These are phyloP conservation scores for Ogataea corticis DNA, from an alignment of 805 yeast genomes.

Conservation along the genomic window DNA sequence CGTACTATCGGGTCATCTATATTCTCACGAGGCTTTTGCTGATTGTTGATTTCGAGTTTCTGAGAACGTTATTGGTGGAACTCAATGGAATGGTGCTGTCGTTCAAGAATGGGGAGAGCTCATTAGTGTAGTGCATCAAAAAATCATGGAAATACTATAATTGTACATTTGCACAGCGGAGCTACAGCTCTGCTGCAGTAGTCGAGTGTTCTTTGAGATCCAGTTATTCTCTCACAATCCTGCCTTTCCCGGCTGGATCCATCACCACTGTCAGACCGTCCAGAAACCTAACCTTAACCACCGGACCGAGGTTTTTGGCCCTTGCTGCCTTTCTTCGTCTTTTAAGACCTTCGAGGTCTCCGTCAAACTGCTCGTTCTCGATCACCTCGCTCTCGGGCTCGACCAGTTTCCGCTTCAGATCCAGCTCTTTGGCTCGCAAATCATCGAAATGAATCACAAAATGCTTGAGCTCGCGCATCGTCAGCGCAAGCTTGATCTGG, in stretches of 20 bases:
- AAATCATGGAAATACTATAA: no score
- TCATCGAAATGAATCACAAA: constrained; percentile 38
- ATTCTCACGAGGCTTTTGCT: constrained; percentile 17
- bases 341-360: constrained; percentile 12
- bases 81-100: constrained; percentile 19
- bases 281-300: constrained; percentile 37
- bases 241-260: constrained; percentile 39
- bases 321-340: constrained; percentile 19
- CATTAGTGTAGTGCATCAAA: no score
- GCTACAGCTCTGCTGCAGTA: no score
- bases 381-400: constrained; percentile 14
- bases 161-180: no score
- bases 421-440: constrained; percentile 39
- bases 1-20: constrained; percentile 12
- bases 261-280: constrained; percentile 40
- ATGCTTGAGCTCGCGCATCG: constrained; percentile 47
- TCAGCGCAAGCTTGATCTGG: constrained; percentile 48
- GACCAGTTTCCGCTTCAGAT: constrained; percentile 29
- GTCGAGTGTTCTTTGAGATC: not conserved
- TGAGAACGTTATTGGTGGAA: constrained; percentile 24
- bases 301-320: constrained; percentile 36
- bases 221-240: constrained; percentile 11
- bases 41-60: constrained; percentile 25
- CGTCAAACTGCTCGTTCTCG: constrained; percentile 32
- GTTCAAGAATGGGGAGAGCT: not conserved